Evolutionary conservation across 2,329 filamentous ascomycete genomes (phyloP).

Genomic region (Biscogniauxia marginata): DNA sequence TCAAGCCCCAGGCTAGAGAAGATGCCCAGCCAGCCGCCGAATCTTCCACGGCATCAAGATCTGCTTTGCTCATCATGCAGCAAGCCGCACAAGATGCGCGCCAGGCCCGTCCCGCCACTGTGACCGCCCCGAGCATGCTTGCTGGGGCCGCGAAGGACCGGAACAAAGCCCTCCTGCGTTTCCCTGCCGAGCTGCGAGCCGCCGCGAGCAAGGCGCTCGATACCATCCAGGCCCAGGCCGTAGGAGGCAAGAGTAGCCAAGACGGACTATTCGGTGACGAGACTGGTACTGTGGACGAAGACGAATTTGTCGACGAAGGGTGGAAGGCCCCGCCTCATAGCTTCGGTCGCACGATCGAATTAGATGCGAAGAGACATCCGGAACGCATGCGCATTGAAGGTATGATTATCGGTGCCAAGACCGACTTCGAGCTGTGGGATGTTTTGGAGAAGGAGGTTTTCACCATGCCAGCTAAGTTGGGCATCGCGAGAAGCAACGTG

Average conservation of each 20-base stretch:
- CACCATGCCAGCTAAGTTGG: slow-evolving; percentile 53
- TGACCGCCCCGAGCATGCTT: slow-evolving; percentile 18
- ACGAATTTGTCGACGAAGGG: slow-evolving; percentile 10
- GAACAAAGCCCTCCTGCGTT: slow-evolving; percentile 37
- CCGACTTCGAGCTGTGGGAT: slow-evolving; percentile 66
- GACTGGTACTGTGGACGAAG: not conserved
- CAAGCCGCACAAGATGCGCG: slow-evolving; percentile 26
- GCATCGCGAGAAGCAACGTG: slow-evolving; percentile 40
- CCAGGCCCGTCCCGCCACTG: slow-evolving; percentile 14
- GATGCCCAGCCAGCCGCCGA: slow-evolving; percentile 8
- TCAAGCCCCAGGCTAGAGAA: slow-evolving; percentile 19
- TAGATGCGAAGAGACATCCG: slow-evolving; percentile 39
- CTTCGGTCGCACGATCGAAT: slow-evolving; percentile 31
- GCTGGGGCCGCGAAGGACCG: slow-evolving; percentile 31
- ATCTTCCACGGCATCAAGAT: slow-evolving; percentile 10
- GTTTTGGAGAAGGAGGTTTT: slow-evolving; percentile 68
- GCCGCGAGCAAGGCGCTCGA: slow-evolving; percentile 41
- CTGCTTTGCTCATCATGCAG: slow-evolving; percentile 30
- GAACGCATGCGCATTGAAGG: slow-evolving; percentile 54
- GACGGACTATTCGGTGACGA: not conserved
- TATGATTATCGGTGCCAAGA: slow-evolving; percentile 53
- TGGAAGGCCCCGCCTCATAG: slow-evolving; percentile 24
- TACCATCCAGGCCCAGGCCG: slow-evolving; percentile 25
- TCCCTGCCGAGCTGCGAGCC: slow-evolving; percentile 40
- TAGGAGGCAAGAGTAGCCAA: not conserved